Percentiles rank a stretch among this genome's conserved stretches.
Evolutionary conservation across 2,329 filamentous ascomycete genomes (phyloP).

Genomic region (Penicillium frequentans): DNA sequence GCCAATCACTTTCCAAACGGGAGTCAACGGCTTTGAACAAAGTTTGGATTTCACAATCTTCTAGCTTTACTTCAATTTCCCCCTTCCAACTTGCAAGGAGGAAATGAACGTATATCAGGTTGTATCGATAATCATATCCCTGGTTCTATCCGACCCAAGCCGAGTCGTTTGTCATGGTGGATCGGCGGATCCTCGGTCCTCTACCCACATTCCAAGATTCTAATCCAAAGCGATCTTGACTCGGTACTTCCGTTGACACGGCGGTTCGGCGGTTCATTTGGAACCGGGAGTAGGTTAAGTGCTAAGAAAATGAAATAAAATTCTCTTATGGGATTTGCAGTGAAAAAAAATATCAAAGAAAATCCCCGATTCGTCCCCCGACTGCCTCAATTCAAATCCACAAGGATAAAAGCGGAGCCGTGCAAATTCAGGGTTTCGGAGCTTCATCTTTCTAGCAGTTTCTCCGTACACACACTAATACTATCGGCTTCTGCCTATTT

Average conservation of each 20-base stretch:
- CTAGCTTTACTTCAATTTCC: not conserved
- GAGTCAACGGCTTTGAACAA: not conserved
- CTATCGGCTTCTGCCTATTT: constrained; percentile 3
- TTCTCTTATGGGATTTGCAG: not conserved
- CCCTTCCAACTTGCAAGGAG: constrained; percentile 12
- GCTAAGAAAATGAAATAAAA: not conserved
- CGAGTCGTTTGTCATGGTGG: constrained; percentile 8
- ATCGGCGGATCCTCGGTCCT: constrained; percentile 18
- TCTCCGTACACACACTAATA: not conserved
- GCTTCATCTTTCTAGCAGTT: constrained; percentile 16
- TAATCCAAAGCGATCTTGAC: not conserved
- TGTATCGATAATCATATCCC: not conserved
- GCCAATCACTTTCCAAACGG: constrained; percentile 9
- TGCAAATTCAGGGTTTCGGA: constrained; percentile 19
- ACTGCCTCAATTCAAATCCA: not conserved
- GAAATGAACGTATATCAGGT: constrained; percentile 1
- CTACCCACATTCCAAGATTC: not conserved
- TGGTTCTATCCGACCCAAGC: constrained; percentile 1
- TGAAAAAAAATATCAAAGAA: not conserved
- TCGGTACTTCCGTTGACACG: not conserved
- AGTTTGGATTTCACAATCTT: not conserved
- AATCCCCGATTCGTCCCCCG: not conserved
- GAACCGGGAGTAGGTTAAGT: not conserved
- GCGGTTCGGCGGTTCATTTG: not conserved
- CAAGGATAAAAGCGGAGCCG: constrained; percentile 11